Percentiles rank a stretch among this genome's conserved stretches.
Evolutionary conservation across 805 yeast species (phyloP).

Genomic region (Wickerhamiella musiphila): DNA sequence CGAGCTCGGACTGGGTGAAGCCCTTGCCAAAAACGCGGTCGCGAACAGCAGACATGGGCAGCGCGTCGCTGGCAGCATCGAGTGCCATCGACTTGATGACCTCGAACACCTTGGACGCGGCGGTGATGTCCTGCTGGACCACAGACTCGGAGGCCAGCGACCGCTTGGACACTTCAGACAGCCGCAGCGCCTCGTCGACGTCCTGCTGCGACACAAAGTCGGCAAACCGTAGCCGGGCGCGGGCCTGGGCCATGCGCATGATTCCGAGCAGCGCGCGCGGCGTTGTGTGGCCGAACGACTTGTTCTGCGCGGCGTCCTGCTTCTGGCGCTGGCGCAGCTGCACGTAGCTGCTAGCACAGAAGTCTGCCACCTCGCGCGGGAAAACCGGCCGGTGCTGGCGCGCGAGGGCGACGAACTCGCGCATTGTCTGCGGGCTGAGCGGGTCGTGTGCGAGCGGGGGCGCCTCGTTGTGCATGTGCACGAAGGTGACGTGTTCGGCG

Average conservation of each 20-base stretch:
- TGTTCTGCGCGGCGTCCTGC: constrained; percentile 36
- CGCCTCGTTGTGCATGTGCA: constrained; percentile 81
- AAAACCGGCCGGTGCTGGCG: constrained; percentile 73
- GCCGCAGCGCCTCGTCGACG: constrained; percentile 88
- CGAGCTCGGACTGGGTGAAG: constrained; percentile 62
- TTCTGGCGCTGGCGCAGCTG: constrained; percentile 86
- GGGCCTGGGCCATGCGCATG: constrained; percentile 82
- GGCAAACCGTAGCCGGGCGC: constrained; percentile 76
- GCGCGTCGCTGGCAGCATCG: constrained; percentile 18
- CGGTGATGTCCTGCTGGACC: constrained; percentile 39
- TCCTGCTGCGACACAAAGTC: constrained; percentile 55
- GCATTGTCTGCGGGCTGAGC: constrained; percentile 56
- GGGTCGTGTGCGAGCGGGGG: constrained; percentile 67
- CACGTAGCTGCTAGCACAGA: constrained; percentile 71
- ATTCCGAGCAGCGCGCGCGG: constrained; percentile 90
- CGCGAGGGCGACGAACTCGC: constrained; percentile 80
- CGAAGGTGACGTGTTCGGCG: constrained; percentile 89
- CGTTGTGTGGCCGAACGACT: constrained; percentile 79
- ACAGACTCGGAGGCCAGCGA: constrained; percentile 39
- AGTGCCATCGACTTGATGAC: constrained; percentile 38
- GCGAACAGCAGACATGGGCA: constrained; percentile 34
- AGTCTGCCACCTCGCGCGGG: constrained; percentile 67
- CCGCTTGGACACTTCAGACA: constrained; percentile 72
- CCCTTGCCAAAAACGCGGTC: constrained; percentile 64
- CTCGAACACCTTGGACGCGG: constrained; percentile 52